Percentiles rank a stretch among this genome's conserved stretches.
phyloP scores from a whole-genome alignment of 2,329 filamentous ascomycete species.

The Hypoxylon sp. region DNA sequence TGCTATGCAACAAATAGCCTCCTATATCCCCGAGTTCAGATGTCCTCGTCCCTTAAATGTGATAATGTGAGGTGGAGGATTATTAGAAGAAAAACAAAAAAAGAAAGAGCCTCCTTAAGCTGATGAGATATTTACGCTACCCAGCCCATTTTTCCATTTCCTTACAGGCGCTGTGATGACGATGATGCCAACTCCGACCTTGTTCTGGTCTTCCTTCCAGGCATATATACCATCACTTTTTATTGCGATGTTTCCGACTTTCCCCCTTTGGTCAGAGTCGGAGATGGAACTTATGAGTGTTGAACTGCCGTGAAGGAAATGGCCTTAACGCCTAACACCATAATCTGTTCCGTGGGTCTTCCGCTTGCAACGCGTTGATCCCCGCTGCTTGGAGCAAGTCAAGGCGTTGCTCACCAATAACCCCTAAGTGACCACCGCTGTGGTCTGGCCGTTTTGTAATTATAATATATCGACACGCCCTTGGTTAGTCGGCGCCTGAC shows the following conservation, averaged over 20 bases:
- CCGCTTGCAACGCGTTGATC: neutral
- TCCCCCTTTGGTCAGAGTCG: neutral
- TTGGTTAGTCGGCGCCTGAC: constrained; percentile 9
- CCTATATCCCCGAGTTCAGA: constrained; percentile 3
- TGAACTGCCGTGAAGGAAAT: neutral
- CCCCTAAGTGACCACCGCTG: neutral
- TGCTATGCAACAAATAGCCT: constrained; percentile 23
- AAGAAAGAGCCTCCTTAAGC: neutral
- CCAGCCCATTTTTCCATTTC: neutral
- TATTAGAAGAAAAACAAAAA: constrained; percentile 10
- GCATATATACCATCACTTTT: constrained; percentile 8
- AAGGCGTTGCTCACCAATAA: constrained; percentile 3
- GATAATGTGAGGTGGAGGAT: too few relatives aligned
- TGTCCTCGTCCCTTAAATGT: neutral
- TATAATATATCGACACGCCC: constrained; percentile 7
- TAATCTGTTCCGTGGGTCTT: neutral
- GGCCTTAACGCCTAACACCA: constrained; percentile 1
- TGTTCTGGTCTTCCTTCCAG: constrained; percentile 13
- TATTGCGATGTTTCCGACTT: neutral
- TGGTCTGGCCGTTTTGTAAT: neutral
- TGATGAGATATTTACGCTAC: neutral
- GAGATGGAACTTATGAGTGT: neutral
- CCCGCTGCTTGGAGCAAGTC: constrained; percentile 5
- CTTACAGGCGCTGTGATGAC: neutral
- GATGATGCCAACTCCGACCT: neutral